A percentile compares a stretch with the other conserved stretches of the same genome.
Evolutionary conservation across 306 rosid genomes (phyloP).

Genomic region (Spatholobus suberectus): DNA sequence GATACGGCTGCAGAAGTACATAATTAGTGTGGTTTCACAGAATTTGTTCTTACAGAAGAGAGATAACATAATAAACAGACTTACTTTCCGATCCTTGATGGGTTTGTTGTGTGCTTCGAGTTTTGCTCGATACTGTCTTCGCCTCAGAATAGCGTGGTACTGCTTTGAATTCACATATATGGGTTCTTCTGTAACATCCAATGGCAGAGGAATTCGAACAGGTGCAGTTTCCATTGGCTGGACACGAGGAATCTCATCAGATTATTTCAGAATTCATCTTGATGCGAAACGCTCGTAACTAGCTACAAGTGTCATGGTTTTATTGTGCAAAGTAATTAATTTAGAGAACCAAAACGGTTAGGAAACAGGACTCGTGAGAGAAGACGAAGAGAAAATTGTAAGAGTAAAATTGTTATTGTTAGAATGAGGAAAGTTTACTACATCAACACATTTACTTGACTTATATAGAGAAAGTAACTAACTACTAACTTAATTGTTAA

Average conservation of each 20-base stretch:
- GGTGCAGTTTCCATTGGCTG: slow-evolving; percentile 60
- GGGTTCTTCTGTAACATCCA: slow-evolving; percentile 61
- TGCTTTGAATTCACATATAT: slow-evolving; percentile 92
- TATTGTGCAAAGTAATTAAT: background rate
- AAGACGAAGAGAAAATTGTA: background rate
- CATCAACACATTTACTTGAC: background rate
- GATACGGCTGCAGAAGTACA: slow-evolving; percentile 67
- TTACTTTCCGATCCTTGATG: slow-evolving; percentile 68
- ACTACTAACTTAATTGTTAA: background rate
- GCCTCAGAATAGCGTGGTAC: slow-evolving; percentile 87
- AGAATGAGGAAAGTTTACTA: background rate
- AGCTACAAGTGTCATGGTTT: slow-evolving; percentile 29
- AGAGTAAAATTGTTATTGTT: background rate
- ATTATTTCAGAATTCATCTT: slow-evolving; percentile 35
- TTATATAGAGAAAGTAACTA: too few species aligned
- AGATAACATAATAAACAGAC: too few species aligned
- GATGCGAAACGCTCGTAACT: slow-evolving; percentile 32
- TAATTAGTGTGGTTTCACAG: background rate
- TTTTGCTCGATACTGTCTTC: slow-evolving; percentile 87
- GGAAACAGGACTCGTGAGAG: background rate
- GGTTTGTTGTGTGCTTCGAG: slow-evolving; percentile 73
- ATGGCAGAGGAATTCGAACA: slow-evolving; percentile 61
- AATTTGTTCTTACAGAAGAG: background rate
- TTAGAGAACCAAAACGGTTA: slow-evolving; percentile 7
- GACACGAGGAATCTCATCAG: slow-evolving; percentile 49